Evolutionary conservation across 208 protist genomes (phyloP).

Genomic region (Leishmania lainsoni): DNA sequence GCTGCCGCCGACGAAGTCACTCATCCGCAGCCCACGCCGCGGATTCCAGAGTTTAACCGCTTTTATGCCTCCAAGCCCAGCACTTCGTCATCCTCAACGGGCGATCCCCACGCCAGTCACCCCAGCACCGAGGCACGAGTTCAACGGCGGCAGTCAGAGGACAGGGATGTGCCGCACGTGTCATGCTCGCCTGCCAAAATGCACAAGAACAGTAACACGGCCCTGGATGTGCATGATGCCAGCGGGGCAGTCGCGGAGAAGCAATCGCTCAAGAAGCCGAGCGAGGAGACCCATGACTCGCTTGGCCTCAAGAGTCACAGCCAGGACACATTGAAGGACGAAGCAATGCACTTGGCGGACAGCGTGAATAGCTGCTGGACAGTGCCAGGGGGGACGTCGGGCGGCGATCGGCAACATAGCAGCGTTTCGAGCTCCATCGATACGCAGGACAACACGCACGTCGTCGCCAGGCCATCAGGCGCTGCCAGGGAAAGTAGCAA

Average conservation of each 20-base stretch:
- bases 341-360: slow-evolving; percentile 9
- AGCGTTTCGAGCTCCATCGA: not conserved
- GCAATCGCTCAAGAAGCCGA: not conserved
- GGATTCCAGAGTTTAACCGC: slow-evolving; percentile 41
- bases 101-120: slow-evolving; percentile 1
- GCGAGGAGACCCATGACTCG: not conserved
- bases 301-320: slow-evolving; percentile 5
- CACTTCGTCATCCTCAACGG: not conserved
- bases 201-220: not conserved
- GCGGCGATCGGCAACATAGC: not conserved
- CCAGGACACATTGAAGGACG: slow-evolving; percentile 14
- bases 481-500: not conserved
- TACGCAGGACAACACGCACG: not conserved
- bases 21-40: slow-evolving; percentile 16
- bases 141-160: not conserved
- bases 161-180: slow-evolving; percentile 8
- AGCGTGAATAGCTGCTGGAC: slow-evolving; percentile 5
- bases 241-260: not conserved
- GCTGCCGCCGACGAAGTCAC: not conserved
- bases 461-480: not conserved
- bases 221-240: slow-evolving; percentile 3
- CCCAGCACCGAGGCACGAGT: not conserved
- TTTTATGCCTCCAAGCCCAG: slow-evolving; percentile 39
- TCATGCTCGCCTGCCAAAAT: not conserved
- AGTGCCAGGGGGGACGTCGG: not conserved